Percentiles rank a stretch among this genome's conserved stretches.
These are phyloP conservation scores for Vachellia pachyceras DNA, from an alignment of 306 rosid species.

Conservation along the genomic window DNA sequence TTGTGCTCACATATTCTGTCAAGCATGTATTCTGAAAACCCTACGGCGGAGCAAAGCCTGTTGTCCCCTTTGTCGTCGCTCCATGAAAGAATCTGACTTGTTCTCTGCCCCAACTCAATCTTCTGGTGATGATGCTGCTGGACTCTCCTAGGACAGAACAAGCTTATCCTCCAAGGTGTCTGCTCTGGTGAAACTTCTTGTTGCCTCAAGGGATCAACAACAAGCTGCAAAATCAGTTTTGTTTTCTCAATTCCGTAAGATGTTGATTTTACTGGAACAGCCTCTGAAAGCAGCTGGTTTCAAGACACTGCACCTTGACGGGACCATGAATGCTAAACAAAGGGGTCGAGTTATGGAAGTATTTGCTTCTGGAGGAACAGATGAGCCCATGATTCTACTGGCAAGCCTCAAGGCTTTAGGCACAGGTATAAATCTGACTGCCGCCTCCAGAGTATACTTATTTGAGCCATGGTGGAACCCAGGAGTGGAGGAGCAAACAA, in stretches of 20 bases:
- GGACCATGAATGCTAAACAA: slow-evolving; percentile 71
- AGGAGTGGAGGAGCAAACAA: slow-evolving; percentile 89
- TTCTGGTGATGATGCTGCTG: slow-evolving; percentile 39
- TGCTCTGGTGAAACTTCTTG: slow-evolving; percentile 67
- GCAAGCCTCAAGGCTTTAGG: slow-evolving; percentile 85
- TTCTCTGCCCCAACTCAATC: slow-evolving; percentile 69
- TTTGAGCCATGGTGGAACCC: slow-evolving; percentile 98
- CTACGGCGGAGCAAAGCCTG: slow-evolving; percentile 50
- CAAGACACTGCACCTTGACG: slow-evolving; percentile 70
- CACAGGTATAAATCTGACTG: slow-evolving; percentile 78
- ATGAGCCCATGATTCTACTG: slow-evolving; percentile 62
- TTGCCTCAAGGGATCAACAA: slow-evolving; percentile 54
- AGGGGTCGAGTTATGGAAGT: slow-evolving; percentile 64
- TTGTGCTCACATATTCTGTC: slow-evolving; percentile 85
- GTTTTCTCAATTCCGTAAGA: slow-evolving; percentile 79
- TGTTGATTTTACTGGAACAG: slow-evolving; percentile 63
- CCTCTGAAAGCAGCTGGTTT: slow-evolving; percentile 76
- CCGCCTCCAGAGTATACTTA: slow-evolving; percentile 77
- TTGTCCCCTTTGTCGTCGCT: slow-evolving; percentile 83
- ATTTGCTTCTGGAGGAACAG: slow-evolving; percentile 48
- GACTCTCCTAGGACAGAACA: slow-evolving; percentile 31
- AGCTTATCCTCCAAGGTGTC: slow-evolving; percentile 61
- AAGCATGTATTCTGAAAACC: slow-evolving; percentile 65
- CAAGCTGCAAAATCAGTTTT: slow-evolving; percentile 71
- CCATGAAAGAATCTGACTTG: slow-evolving; percentile 63